Evolutionary conservation across 2,329 filamentous ascomycete genomes (phyloP), one percentile per base, ranked within the genome.

Genomic region (Phaeosphaeriaceae sp.): DNA sequence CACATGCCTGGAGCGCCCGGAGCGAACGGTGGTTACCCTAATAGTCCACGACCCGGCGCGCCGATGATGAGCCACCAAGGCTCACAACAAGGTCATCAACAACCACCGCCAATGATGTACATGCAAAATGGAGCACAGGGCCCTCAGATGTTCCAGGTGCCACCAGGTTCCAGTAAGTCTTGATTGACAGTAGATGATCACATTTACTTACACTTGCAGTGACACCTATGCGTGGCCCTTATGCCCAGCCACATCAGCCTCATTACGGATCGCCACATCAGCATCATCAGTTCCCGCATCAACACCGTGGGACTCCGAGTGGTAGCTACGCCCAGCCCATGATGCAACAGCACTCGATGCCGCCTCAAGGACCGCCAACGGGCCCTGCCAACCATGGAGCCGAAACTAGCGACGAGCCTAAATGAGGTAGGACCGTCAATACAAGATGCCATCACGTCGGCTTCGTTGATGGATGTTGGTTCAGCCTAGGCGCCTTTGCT

Each of bases 31-130:
- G 92, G 92, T 17, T 97, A 91, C 72, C 91, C 92, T n/a, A 55
- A 55, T 19, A 97, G 94, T 74, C 94, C 94, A 1, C 89, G 92
- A 56, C 87, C 93, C 48, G 88, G 89, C 49, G 74, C 95, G 13
- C 89, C 92, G 1, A 92, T 96, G 89, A 98, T 98, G 94, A 91
- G 89, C 70, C 93, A 93, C 66, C 92, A 97, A 79, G 92, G 92
- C 54, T 97, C 93, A 25, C 94, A 97, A 72, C 93, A 96, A 76
- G 93, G 93, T 74, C 83, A 83, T 56, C 82, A 83, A 48, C 82
- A 88, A 81, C 62, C 66, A 15, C 70, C 66, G 13, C 70, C 87
- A 83, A 80, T 93, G 86, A 82, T 90, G 86, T 85, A 82, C 63
- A 91, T 93, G 89, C 91, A 89, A 69, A 89, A 89, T 45, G 88